These are phyloP conservation scores for Epichloe gansuensis DNA, from an alignment of 2,329 filamentous ascomycete genomes.

Conservation along the genomic window DNA sequence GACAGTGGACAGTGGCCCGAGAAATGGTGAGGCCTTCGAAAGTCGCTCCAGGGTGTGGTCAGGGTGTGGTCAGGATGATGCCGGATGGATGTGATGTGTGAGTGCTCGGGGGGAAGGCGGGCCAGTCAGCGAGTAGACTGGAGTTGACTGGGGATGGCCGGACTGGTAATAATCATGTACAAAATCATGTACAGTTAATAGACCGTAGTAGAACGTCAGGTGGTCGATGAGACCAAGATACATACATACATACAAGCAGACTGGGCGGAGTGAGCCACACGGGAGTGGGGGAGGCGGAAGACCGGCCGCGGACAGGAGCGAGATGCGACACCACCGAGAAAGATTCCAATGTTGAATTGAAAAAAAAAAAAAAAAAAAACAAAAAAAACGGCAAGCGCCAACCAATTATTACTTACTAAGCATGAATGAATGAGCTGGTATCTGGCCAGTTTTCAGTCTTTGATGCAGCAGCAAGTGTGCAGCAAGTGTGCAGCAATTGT, in stretches of 20 bases:
- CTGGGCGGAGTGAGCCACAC: background rate
- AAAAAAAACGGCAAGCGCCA: too few species aligned
- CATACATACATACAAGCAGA: too few species aligned
- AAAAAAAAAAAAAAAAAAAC: too few species aligned
- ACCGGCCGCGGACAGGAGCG: constrained; percentile 4
- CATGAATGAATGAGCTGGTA: too few species aligned
- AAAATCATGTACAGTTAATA: too few species aligned
- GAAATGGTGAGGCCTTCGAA: background rate
- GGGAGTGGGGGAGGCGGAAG: constrained; percentile 6
- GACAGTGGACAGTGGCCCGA: background rate
- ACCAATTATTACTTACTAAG: too few species aligned
- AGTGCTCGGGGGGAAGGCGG: background rate
- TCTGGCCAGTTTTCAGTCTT: too few species aligned
- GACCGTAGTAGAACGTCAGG: too few species aligned
- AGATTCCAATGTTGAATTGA: too few species aligned
- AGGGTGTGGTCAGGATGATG: background rate
- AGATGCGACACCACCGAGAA: background rate
- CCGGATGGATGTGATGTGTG: background rate
- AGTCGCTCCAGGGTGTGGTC: background rate
- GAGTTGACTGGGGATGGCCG: background rate
- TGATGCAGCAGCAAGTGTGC: too few species aligned
- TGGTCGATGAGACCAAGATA: background rate
- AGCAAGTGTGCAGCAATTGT: too few species aligned
- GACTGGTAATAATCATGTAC: background rate
- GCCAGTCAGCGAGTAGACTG: background rate